phyloP scores from a whole-genome alignment of 2,329 filamentous ascomycete species.

The Xylaria hypoxylon region DNA sequence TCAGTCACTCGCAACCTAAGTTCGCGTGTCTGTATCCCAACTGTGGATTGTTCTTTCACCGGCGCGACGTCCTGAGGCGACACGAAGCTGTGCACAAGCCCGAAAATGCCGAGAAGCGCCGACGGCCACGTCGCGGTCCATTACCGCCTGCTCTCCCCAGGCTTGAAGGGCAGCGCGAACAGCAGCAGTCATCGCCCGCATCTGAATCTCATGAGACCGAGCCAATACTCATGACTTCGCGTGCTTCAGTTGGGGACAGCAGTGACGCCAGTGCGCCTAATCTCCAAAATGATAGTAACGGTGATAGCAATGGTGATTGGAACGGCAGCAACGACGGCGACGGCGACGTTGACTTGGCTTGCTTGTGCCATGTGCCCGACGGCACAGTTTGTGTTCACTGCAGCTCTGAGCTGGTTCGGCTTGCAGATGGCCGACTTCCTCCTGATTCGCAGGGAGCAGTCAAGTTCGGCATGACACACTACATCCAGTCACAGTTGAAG shows the following conservation, averaged over 20 bases:
- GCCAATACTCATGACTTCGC: neutral
- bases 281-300: neutral
- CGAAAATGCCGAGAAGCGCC: slow-evolving; percentile 30
- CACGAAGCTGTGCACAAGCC: slow-evolving; percentile 30
- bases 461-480: slow-evolving; percentile 34
- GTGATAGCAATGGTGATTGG: neutral
- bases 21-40: slow-evolving; percentile 20
- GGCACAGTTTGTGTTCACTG: slow-evolving; percentile 29
- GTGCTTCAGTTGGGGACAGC: neutral
- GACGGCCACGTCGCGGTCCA: slow-evolving; percentile 29
- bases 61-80: slow-evolving; percentile 26
- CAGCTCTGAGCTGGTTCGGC: slow-evolving; percentile 25
- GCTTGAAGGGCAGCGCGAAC: neutral
- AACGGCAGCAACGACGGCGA: no score
- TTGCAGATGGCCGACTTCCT: slow-evolving; percentile 21
- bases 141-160: slow-evolving; percentile 21
- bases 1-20: slow-evolving; percentile 27
- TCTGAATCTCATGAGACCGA: neutral
- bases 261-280: neutral
- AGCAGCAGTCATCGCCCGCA: neutral
- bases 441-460: slow-evolving; percentile 18
- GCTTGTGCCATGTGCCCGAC: slow-evolving; percentile 21
- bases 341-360: neutral
- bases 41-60: slow-evolving; percentile 31
- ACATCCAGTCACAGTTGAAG: slow-evolving; percentile 32